Evolutionary conservation across 2,329 filamentous ascomycete species (phyloP).

Genomic region (Cercospora sesami): DNA sequence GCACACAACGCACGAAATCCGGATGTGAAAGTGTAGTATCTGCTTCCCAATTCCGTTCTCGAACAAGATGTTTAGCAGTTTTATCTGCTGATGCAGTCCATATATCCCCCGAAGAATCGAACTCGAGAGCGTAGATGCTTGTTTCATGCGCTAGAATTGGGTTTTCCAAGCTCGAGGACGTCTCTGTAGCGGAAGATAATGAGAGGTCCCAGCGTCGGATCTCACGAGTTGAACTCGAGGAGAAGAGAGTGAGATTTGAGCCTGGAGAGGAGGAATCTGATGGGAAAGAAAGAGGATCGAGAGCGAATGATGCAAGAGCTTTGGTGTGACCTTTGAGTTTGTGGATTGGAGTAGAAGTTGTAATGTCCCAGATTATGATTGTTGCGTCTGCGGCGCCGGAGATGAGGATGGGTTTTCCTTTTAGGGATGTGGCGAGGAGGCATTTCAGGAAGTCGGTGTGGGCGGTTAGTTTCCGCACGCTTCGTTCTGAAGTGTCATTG

Average conservation of each 20-base stretch:
- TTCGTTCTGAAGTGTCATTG: neutral
- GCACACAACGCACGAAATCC: constrained; percentile 84
- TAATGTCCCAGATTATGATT: constrained; percentile 74
- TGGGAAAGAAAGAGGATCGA: constrained; percentile 66
- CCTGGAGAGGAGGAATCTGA: constrained; percentile 38
- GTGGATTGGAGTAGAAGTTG: constrained; percentile 67
- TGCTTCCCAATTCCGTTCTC: constrained; percentile 65
- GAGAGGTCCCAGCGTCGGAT: constrained; percentile 75
- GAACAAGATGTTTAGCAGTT: constrained; percentile 74
- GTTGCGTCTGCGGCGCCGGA: constrained; percentile 51
- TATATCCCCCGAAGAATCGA: constrained; percentile 67
- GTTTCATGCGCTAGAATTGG: constrained; percentile 82
- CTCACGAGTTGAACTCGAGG: constrained; percentile 63
- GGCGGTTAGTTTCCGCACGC: constrained; percentile 46
- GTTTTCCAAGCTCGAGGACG: constrained; percentile 49
- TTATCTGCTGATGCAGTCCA: constrained; percentile 96
- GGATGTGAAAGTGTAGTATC: constrained; percentile 77
- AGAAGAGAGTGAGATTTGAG: constrained; percentile 60
- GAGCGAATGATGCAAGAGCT: constrained; percentile 73
- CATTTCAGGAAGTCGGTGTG: constrained; percentile 92
- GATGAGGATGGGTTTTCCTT: constrained; percentile 57
- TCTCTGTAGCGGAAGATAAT: constrained; percentile 55
- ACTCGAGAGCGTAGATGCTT: constrained; percentile 77
- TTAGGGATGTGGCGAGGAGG: constrained; percentile 63
- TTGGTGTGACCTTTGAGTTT: constrained; percentile 75